Conservation (phyloP, 345 rosid genomes). For the Syzygium oleosum region DNA sequence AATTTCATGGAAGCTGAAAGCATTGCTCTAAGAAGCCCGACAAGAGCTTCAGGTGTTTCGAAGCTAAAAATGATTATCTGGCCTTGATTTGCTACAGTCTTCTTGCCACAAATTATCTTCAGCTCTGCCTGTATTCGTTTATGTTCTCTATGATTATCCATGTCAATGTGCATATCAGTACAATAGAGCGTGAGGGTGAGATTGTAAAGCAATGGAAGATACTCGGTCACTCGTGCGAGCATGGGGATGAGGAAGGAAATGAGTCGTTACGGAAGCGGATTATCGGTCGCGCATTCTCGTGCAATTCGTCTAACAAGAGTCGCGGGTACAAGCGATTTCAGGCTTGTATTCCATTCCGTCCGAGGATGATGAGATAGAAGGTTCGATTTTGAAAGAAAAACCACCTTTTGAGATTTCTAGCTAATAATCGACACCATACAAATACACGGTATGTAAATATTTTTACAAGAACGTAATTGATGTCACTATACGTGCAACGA, state of each 20-base stretch:
- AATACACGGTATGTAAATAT: neutral
- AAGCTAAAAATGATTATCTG: neutral
- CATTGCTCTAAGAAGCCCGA: neutral
- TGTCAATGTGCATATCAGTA: neutral
- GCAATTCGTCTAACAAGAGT: neutral
- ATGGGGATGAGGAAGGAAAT: neutral
- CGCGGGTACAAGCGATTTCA: neutral
- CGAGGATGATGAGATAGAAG: neutral
- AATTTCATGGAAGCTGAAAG: neutral
- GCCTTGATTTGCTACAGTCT: neutral
- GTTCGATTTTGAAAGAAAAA: neutral
- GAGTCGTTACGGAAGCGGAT: neutral
- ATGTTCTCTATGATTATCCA: neutral
- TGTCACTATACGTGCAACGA: no score
- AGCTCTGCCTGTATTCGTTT: neutral
- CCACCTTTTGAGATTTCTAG: accelerated
- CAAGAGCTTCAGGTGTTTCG: neutral
- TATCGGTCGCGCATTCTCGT: neutral
- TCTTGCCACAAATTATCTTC: neutral
- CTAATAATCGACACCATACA: neutral
- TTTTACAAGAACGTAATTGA: no score
- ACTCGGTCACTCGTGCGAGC: neutral
- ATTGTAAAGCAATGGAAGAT: neutral
- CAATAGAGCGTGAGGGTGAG: no score
- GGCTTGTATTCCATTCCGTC: no score